Evolutionary conservation across 2,329 filamentous ascomycete genomes (phyloP).

Genomic region (Aspergillus vadensis): DNA sequence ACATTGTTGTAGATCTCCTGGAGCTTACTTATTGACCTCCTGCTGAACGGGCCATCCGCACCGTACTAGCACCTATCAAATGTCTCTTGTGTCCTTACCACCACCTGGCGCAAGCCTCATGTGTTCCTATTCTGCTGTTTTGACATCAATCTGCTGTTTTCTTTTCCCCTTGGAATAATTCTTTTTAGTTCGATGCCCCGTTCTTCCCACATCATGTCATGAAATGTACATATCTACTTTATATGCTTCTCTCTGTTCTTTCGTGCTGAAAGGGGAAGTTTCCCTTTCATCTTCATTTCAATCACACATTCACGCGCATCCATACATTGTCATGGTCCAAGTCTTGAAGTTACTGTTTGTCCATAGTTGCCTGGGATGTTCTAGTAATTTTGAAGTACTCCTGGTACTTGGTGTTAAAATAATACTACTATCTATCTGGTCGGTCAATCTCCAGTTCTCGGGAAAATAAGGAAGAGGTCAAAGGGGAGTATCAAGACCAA

Average conservation of each 20-base stretch:
- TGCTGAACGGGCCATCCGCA: background rate
- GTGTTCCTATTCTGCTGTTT: no score
- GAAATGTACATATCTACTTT: slow-evolving; percentile 37
- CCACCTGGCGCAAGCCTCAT: no score
- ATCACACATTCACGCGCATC: background rate
- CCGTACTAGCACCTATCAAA: background rate
- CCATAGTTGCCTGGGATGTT: background rate
- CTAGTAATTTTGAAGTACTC: background rate
- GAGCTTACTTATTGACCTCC: background rate
- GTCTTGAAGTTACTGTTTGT: background rate
- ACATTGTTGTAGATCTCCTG: background rate
- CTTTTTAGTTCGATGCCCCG: slow-evolving; percentile 8
- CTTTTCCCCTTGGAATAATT: background rate
- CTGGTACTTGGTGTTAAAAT: background rate
- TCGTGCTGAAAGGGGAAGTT: background rate
- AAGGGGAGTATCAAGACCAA: background rate
- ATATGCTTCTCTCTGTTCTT: slow-evolving; percentile 6
- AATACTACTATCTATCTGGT: background rate
- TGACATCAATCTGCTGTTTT: background rate
- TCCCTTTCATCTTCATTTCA: no score
- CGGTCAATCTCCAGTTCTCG: background rate
- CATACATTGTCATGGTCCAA: background rate
- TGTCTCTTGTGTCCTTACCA: background rate
- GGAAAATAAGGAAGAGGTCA: background rate
- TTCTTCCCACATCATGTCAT: slow-evolving; percentile 21